Conservation (phyloP, 2,329 filamentous ascomycete genomes). For the Trichophyton mentagrophytes region DNA sequence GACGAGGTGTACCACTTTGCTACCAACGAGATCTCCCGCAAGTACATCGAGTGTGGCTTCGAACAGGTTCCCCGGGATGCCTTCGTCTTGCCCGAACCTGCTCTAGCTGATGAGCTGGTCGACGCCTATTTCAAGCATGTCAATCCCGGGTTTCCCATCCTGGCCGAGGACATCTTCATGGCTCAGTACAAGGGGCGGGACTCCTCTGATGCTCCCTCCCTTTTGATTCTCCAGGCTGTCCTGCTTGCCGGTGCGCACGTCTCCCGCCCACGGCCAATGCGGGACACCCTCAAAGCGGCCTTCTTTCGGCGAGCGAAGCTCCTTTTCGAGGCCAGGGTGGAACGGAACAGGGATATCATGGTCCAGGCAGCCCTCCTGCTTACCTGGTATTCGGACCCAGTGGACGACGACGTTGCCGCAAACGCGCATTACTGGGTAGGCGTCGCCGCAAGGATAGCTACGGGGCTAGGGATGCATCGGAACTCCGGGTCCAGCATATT, state of each 20-base stretch:
- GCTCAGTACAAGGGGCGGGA: conserved; percentile 37
- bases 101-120: conserved; percentile 39
- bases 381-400: conserved; percentile 43
- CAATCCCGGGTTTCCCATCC: conserved; percentile 41
- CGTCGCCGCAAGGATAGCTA: conserved; percentile 40
- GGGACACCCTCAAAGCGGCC: conserved; percentile 35
- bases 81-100: conserved; percentile 37
- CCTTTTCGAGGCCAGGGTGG: conserved; percentile 42
- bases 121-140: conserved; percentile 40
- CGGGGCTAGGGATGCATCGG: conserved; percentile 43
- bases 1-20: conserved; percentile 34
- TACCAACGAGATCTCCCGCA: conserved; percentile 33
- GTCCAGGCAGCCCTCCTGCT: conserved; percentile 44
- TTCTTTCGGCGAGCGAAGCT: conserved; percentile 43
- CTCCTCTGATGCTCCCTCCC: conserved; percentile 33
- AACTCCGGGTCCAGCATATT: conserved; percentile 31
- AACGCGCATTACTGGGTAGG: conserved; percentile 45
- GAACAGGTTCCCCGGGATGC: conserved; percentile 38
- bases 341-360: conserved; percentile 41
- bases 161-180: conserved; percentile 43
- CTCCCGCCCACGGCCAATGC: conserved; percentile 27
- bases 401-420: conserved; percentile 42
- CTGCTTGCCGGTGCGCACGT: conserved; percentile 43
- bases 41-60: conserved; percentile 31
- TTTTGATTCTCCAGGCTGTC: conserved; percentile 40